Percentiles rank a stretch among this genome's conserved stretches.
These are phyloP conservation scores for Phoma sp. DNA, from an alignment of 2,329 filamentous ascomycete genomes.

Conservation along the genomic window DNA sequence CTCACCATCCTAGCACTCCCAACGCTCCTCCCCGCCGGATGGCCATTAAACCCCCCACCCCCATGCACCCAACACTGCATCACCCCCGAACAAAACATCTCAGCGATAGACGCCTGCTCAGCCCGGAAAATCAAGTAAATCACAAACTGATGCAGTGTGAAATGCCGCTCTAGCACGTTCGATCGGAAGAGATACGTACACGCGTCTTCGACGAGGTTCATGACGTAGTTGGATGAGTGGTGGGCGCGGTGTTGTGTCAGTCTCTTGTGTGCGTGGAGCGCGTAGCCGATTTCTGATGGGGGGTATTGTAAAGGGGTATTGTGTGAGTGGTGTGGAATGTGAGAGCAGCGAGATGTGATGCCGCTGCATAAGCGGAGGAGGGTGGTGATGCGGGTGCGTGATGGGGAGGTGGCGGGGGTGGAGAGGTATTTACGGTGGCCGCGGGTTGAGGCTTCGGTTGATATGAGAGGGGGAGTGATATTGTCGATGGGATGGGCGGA, in stretches of 20 bases:
- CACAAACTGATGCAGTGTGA: slow-evolving; percentile 37
- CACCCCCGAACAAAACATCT: slow-evolving; percentile 40
- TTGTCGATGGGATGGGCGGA: slow-evolving; percentile 32
- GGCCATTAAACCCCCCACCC: slow-evolving; percentile 40
- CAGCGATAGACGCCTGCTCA: slow-evolving; percentile 34
- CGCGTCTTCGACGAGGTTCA: slow-evolving; percentile 42
- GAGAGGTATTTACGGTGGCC: slow-evolving; percentile 38
- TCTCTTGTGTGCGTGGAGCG: slow-evolving; percentile 24
- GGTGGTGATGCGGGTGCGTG: slow-evolving; percentile 21
- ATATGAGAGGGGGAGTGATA: slow-evolving; percentile 15
- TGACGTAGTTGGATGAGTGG: slow-evolving; percentile 36
- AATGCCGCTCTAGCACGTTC: slow-evolving; percentile 20
- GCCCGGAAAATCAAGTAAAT: slow-evolving; percentile 37
- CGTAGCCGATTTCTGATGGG: slow-evolving; percentile 38
- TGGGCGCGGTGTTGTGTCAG: slow-evolving; percentile 33
- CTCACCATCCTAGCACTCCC: slow-evolving; percentile 25
- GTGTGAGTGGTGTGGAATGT: slow-evolving; percentile 18
- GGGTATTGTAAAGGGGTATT: slow-evolving; percentile 27
- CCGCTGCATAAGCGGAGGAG: slow-evolving; percentile 29
- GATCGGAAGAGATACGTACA: slow-evolving; percentile 24
- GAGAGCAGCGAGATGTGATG: slow-evolving; percentile 19
- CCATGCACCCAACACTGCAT: slow-evolving; percentile 37
- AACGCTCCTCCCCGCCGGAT: slow-evolving; percentile 36
- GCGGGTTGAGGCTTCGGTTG: slow-evolving; percentile 1
- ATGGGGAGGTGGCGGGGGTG: slow-evolving; percentile 19